Evolutionary conservation across 2,329 filamentous ascomycete species (phyloP), one percentile per base, ranked within the genome.

Genomic region (Parastagonospora avenae): DNA sequence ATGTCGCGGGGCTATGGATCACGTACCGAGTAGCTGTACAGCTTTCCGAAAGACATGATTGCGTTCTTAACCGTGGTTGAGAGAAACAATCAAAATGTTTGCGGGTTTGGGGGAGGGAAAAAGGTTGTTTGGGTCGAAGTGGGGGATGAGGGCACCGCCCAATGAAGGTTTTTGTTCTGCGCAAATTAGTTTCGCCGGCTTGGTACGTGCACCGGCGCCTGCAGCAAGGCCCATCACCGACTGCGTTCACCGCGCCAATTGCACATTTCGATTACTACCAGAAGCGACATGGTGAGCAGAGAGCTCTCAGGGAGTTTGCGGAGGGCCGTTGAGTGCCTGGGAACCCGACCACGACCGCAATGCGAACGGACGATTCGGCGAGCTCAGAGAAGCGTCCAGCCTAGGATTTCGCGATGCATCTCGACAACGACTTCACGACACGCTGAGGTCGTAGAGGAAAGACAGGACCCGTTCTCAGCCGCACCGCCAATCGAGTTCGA

Each of bases 1-100:
- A 45, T 16, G 31, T 10, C 15, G 33, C 12, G 29, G 24, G 30
- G 24, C 24, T 24, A 42, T 29, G 52, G 14, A 14, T 16, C 27
- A 62, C 60, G 11, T 54, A 71, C 93, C 81, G 85, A 76, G 78
- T 85, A 86, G 76, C 89, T 90, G 86, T 94, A 97, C 74, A 99
- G 86, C 84, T 96, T 99, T 82, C 94, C 94, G 85, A 99, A 97
- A 76, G 90, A 84, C 89, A 96, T 95, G 78, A 85, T 91, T 82
- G 76, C 72, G 58, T 54, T 59, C 52, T 59, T 46, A 46, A 52
- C 56, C 54, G 54, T 58, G 47, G 54, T 47, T 57, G 57, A 57
- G 60, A 51, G 58, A 57, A 47, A 65, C 67, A 73, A 68, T 63
- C 68, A 68, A 60, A 54, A 52, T 55, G 54, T 57, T 59, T 50